phyloP scores from a whole-genome alignment of 352 stramenopile species.

The Phytophthora melonis region DNA sequence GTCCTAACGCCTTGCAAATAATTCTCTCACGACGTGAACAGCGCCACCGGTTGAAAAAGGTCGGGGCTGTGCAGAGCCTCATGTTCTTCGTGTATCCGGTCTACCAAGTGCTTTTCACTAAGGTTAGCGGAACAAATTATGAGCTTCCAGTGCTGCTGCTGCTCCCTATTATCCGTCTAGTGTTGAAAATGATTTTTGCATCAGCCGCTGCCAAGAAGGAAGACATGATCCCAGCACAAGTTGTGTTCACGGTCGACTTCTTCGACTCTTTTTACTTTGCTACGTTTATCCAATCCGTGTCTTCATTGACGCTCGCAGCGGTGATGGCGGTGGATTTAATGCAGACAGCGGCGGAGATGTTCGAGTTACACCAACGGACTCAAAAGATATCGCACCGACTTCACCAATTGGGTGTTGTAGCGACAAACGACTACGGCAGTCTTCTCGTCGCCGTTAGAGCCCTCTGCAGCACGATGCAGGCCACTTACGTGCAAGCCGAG shows the following conservation, averaged over 20 bases:
- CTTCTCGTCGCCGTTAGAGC: neutral
- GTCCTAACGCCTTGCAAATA: constrained; percentile 7
- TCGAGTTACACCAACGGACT: constrained; percentile 9
- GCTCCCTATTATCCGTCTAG: constrained; percentile 11
- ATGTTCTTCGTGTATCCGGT: constrained; percentile 30
- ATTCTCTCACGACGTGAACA: constrained; percentile 12
- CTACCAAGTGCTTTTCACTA: constrained; percentile 28
- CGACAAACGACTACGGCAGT: neutral
- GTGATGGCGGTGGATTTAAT: constrained; percentile 12
- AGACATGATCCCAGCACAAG: constrained; percentile 33
- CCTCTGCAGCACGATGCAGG: neutral
- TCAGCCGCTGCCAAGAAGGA: constrained; percentile 18
- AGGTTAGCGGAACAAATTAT: constrained; percentile 12
- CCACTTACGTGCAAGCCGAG: too few species aligned
- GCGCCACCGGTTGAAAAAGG: constrained; percentile 3
- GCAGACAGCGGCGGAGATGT: constrained; percentile 12
- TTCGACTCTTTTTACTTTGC: constrained; percentile 19
- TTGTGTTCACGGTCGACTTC: constrained; percentile 30
- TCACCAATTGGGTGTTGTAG: neutral
- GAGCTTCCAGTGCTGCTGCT: constrained; percentile 26
- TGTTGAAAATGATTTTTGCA: constrained; percentile 18
- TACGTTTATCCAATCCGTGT: constrained; percentile 6
- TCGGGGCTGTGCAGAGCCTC: constrained; percentile 16
- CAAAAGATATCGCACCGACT: neutral
- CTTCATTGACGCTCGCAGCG: neutral